These are phyloP conservation scores for Apiotrichum brassicae DNA, from an alignment of 1,284 basidiomycete species.

Conservation along the genomic window DNA sequence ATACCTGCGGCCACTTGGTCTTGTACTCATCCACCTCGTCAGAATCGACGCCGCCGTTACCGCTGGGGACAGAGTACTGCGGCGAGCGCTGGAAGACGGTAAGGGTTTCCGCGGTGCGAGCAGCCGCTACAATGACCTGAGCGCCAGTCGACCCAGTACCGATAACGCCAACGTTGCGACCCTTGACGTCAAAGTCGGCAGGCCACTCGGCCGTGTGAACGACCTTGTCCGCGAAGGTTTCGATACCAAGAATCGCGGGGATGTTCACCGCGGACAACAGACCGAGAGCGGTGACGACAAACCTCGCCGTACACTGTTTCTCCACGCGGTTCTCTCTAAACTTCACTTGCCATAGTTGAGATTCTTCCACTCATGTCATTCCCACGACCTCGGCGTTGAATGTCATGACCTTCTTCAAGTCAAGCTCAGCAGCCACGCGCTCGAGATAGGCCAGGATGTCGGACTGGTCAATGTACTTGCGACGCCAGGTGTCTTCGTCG, in stretches of 20 bases:
- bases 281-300: constrained; percentile 20
- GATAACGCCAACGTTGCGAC: constrained; percentile 5
- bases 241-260: constrained; percentile 8
- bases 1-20: constrained; percentile 1
- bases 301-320: constrained; percentile 13
- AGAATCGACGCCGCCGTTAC: constrained; percentile 1
- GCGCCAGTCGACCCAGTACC: constrained; percentile 9
- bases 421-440: constrained; percentile 18
- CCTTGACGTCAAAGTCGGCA: not conserved
- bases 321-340: not conserved
- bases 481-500: constrained; percentile 14
- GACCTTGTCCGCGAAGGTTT: constrained; percentile 4
- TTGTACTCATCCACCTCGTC: constrained; percentile 1
- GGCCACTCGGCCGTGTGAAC: constrained; percentile 15
- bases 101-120: not conserved
- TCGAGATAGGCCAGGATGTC: constrained; percentile 31
- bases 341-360: not conserved
- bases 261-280: constrained; percentile 19
- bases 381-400: constrained; percentile 11
- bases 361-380: constrained; percentile 1
- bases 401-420: constrained; percentile 23
- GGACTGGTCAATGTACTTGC: constrained; percentile 24
- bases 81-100: constrained; percentile 16
- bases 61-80: constrained; percentile 11
- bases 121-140: constrained; percentile 6